phyloP scores from a whole-genome alignment of 352 stramenopile genomes.

The Phytophthora idaei region DNA sequence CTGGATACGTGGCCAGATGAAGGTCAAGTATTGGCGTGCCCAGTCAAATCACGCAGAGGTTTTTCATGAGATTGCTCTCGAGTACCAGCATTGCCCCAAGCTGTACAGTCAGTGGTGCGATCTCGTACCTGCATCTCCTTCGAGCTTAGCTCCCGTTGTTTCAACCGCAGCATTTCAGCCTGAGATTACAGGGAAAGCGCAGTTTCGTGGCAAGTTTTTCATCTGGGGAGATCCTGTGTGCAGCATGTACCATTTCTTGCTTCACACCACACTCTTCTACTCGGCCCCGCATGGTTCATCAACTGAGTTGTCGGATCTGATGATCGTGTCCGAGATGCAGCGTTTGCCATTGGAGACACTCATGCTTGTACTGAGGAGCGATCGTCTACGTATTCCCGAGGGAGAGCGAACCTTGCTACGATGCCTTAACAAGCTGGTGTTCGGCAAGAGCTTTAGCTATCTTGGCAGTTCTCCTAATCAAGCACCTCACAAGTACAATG shows the following conservation, averaged over 20 bases:
- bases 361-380: slow-evolving; percentile 59
- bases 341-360: slow-evolving; percentile 66
- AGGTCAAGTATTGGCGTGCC: slow-evolving; percentile 40
- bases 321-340: slow-evolving; percentile 49
- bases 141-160: slow-evolving; percentile 15
- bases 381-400: slow-evolving; percentile 57
- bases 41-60: slow-evolving; percentile 16
- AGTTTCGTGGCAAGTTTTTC: slow-evolving; percentile 40
- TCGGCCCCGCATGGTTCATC: slow-evolving; percentile 33
- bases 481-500: slow-evolving; percentile 34
- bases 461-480: slow-evolving; percentile 4
- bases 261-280: slow-evolving; percentile 72
- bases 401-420: slow-evolving; percentile 59
- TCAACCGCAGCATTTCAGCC: slow-evolving; percentile 15
- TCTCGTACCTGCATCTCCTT: slow-evolving; percentile 30
- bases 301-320: slow-evolving; percentile 31
- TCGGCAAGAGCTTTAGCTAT: slow-evolving; percentile 34
- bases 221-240: slow-evolving; percentile 69
- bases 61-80: slow-evolving; percentile 31
- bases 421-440: slow-evolving; percentile 52
- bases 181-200: slow-evolving; percentile 24
- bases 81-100: slow-evolving; percentile 41
- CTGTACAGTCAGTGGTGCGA: slow-evolving; percentile 40
- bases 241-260: slow-evolving; percentile 74
- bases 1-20: slow-evolving; percentile 46